These are phyloP conservation scores for Areca catechu DNA, from an alignment of 176 grass and related monocot genomes.

Conservation along the genomic window DNA sequence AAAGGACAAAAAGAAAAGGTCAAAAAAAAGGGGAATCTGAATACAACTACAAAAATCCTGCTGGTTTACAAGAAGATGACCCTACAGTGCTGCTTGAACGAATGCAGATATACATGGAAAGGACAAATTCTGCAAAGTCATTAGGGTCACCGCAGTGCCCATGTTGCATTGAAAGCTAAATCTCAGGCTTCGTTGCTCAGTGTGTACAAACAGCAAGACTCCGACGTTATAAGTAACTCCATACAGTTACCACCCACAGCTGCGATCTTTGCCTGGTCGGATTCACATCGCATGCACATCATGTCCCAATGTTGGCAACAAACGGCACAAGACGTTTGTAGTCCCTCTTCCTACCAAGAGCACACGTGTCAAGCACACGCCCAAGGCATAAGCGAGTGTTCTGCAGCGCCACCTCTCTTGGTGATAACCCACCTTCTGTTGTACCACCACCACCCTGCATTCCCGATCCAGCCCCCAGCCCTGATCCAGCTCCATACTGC, in stretches of 20 bases:
- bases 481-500: conserved; percentile 54
- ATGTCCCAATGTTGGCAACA: conserved; percentile 53
- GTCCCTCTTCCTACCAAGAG: conserved; percentile 87
- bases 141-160: no score
- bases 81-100: no score
- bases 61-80: no score
- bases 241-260: neutral
- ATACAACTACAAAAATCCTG: no score
- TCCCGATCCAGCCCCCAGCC: conserved; percentile 43
- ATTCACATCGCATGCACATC: neutral
- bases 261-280: neutral
- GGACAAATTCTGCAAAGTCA: no score
- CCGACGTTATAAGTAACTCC: no score
- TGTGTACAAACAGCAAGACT: no score
- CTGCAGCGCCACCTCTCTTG: conserved; percentile 63
- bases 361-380: conserved; percentile 82
- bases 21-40: no score
- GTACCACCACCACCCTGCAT: conserved; percentile 30
- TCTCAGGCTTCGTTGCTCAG: no score
- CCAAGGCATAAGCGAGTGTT: conserved; percentile 76
- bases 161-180: no score
- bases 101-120: no score
- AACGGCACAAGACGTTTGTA: conserved; percentile 87
- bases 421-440: conserved; percentile 35
- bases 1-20: no score